Conservation (phyloP, 139 green algal species). For the Chlorella sp. region DNA sequence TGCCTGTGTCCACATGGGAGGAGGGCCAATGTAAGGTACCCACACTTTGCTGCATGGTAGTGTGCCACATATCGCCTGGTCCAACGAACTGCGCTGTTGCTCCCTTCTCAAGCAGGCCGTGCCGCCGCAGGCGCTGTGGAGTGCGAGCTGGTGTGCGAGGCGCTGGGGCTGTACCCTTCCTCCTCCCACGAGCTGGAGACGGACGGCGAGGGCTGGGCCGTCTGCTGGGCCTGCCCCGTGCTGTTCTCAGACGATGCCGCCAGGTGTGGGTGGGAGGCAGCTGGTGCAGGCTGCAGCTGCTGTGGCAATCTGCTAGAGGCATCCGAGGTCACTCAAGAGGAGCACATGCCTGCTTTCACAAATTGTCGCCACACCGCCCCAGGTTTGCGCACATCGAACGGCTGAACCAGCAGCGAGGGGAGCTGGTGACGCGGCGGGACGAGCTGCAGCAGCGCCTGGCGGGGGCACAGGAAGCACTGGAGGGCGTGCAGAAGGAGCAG, state of each 20-base stretch:
- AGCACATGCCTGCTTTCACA: no score
- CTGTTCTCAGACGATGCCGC: constrained; percentile 74
- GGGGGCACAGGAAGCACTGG: not conserved
- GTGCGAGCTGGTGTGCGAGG: constrained; percentile 50
- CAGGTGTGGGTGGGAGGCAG: not conserved
- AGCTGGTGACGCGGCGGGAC: constrained; percentile 32
- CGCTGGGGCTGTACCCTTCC: constrained; percentile 44
- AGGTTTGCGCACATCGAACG: constrained; percentile 60
- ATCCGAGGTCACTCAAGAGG: no score
- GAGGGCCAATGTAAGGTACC: no score
- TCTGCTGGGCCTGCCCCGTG: constrained; percentile 57
- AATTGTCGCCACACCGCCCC: no score
- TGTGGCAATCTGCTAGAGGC: no score
- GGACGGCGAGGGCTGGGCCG: constrained; percentile 45
- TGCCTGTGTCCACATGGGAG: no score
- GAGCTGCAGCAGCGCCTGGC: constrained; percentile 26
- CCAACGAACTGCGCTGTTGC: not conserved
- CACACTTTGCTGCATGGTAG: no score
- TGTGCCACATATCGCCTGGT: no score
- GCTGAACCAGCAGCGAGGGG: constrained; percentile 45
- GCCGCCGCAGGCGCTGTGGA: constrained; percentile 30
- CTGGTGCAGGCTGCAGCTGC: no score
- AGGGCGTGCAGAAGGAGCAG: constrained; percentile 10
- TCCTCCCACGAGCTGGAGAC: constrained; percentile 30
- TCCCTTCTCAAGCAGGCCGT: not conserved